These are phyloP conservation scores for Lippia alba DNA, from an alignment of 305 asterid genomes.

Conservation along the genomic window DNA sequence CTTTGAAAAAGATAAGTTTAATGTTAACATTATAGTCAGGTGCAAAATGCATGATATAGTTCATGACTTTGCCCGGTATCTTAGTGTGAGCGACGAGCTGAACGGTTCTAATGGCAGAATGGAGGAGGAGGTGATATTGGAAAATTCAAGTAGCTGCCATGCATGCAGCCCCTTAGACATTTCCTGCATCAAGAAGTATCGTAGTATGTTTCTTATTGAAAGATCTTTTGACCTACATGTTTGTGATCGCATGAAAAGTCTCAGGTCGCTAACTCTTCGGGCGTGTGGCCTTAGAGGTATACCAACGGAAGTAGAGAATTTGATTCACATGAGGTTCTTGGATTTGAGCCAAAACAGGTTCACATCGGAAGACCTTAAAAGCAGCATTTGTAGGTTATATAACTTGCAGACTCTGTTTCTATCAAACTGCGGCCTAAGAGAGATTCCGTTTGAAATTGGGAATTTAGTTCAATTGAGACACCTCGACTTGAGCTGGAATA, in stretches of 20 bases:
- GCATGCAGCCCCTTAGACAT: background rate
- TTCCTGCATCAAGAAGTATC: background rate
- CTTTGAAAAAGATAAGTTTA: too few species aligned
- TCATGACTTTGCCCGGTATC: background rate
- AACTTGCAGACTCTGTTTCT: background rate
- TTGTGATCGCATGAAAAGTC: background rate
- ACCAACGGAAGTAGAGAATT: constrained; percentile 11
- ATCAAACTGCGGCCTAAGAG: too few species aligned
- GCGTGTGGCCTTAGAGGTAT: background rate
- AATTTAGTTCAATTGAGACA: too few species aligned
- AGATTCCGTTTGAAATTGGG: too few species aligned
- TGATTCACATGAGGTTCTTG: constrained; percentile 35
- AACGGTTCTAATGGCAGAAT: background rate
- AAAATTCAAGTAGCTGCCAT: background rate
- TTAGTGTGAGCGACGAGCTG: background rate
- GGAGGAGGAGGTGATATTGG: background rate
- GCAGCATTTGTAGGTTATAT: constrained; percentile 21
- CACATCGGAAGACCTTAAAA: background rate
- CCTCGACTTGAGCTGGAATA: too few species aligned
- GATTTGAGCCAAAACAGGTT: background rate
- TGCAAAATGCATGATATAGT: background rate
- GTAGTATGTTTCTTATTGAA: background rate
- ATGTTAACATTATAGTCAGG: too few species aligned
- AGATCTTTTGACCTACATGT: too few species aligned
- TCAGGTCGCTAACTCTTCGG: background rate